Conservation (phyloP, 768 basidiomycete genomes). For the Tricholoma furcatifolium region DNA sequence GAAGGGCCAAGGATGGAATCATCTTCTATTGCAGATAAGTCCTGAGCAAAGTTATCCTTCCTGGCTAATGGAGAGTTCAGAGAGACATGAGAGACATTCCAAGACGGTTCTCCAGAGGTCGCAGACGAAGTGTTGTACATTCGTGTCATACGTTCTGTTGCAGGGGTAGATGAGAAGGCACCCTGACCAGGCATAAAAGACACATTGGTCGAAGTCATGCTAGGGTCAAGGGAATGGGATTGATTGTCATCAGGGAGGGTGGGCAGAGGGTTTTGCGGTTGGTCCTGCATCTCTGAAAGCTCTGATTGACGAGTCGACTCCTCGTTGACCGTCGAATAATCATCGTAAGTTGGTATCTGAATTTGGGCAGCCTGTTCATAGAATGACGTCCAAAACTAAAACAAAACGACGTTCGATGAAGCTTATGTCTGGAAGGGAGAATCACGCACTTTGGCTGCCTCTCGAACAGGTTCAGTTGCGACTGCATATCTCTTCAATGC, state of each 20-base stretch:
- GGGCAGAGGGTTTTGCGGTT: conserved; percentile 19
- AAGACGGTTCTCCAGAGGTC: conserved; percentile 54
- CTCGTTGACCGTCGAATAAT: conserved; percentile 59
- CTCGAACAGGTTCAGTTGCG: conserved; percentile 82
- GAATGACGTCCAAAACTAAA: conserved; percentile 94
- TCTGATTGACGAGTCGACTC: conserved; percentile 39
- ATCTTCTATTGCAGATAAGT: conserved; percentile 50
- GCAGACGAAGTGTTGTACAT: conserved; percentile 37
- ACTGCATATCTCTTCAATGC: conserved; percentile 89
- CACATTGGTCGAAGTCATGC: conserved; percentile 55
- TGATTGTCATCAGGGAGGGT: conserved; percentile 19
- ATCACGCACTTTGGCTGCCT: conserved; percentile 78
- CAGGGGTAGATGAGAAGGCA: conserved; percentile 79
- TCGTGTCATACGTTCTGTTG: conserved; percentile 41
- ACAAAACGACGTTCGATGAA: not conserved
- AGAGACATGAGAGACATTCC: conserved; percentile 66
- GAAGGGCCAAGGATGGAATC: conserved; percentile 17
- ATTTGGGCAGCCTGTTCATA: conserved; percentile 93
- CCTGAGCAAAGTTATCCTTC: conserved; percentile 61
- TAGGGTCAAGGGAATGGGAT: conserved; percentile 33
- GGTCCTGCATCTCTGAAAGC: conserved; percentile 20
- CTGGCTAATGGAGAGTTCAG: conserved; percentile 73
- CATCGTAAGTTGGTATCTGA: conserved; percentile 72
- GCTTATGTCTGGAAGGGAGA: not conserved
- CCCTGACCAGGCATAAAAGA: conserved; percentile 76